Conservation (phyloP, 169 alveolate genomes). For the Eimeria necatrix region DNA sequence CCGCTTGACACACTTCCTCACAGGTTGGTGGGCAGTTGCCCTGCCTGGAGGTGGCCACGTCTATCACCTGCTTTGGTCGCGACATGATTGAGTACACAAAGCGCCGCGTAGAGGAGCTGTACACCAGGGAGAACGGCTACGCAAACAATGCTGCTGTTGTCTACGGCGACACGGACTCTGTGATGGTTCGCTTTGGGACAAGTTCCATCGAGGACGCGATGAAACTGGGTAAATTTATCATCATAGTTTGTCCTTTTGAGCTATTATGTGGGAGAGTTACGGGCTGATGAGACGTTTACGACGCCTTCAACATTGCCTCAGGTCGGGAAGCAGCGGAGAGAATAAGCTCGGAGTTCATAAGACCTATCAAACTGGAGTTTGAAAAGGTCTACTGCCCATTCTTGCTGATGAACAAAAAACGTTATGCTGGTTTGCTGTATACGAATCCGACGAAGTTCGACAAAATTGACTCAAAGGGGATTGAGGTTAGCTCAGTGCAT, state of each 20-base stretch:
- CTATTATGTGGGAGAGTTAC: background rate
- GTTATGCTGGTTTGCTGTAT: constrained; percentile 98
- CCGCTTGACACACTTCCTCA: background rate
- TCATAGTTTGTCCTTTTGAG: no score
- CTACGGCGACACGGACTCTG: constrained; percentile 99
- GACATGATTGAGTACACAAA: constrained; percentile 92
- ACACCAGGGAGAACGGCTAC: constrained; percentile 92
- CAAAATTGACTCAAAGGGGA: constrained; percentile 98
- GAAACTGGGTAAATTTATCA: constrained; percentile 87
- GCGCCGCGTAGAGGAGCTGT: constrained; percentile 85
- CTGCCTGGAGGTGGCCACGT: constrained; percentile 97
- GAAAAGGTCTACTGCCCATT: constrained; percentile 99
- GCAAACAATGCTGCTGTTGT: constrained; percentile 95
- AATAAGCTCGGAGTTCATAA: constrained; percentile 92
- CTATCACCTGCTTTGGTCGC: constrained; percentile 98
- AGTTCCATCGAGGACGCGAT: constrained; percentile 94
- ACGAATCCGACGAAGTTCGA: constrained; percentile 97
- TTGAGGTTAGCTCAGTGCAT: constrained; percentile 82
- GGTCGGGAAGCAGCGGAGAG: constrained; percentile 96
- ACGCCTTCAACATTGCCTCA: constrained; percentile 1
- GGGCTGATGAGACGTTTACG: background rate
- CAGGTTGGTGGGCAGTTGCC: constrained; percentile 97
- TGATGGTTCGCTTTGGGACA: constrained; percentile 98
- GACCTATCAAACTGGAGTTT: constrained; percentile 98
- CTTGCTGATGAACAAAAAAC: constrained; percentile 97